Conservation (phyloP, 306 rosid genomes). For the Vigna angularis region DNA sequence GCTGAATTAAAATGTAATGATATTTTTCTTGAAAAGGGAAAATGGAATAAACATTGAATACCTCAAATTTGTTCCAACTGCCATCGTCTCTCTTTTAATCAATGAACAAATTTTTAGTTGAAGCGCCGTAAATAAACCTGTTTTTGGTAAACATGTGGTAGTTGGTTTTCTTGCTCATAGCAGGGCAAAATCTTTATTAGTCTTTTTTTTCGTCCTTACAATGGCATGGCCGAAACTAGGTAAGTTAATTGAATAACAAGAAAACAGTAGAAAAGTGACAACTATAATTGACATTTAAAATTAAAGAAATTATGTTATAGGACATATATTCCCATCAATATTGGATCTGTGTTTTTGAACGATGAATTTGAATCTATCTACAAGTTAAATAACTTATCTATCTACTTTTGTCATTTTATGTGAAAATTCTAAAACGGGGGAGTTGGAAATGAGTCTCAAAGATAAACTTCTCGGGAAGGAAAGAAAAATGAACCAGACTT, state of each 20-base stretch:
- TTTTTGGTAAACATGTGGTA: not conserved
- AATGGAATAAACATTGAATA: not conserved
- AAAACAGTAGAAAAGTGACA: not conserved
- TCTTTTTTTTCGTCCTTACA: not conserved
- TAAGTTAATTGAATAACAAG: slow-evolving; percentile 19
- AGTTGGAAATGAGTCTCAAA: not conserved
- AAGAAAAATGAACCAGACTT: not conserved
- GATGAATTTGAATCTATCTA: not conserved
- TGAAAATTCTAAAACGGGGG: not conserved
- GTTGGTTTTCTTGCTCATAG: not conserved
- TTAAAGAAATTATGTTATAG: not conserved
- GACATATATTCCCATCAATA: too few species aligned
- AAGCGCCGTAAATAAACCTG: not conserved
- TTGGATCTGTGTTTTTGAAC: not conserved
- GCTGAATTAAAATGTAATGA: not conserved
- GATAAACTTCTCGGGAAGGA: not conserved
- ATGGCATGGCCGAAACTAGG: not conserved
- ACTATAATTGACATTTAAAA: slow-evolving; percentile 17
- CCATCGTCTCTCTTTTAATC: not conserved
- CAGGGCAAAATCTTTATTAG: not conserved
- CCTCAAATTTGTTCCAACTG: not conserved
- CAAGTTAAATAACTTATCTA: too few species aligned
- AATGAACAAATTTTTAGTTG: not conserved
- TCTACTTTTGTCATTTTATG: too few species aligned
- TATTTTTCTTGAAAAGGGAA: not conserved